phyloP scores from a whole-genome alignment of 495 filamentous ascomycete genomes.

The Penicillium roqueforti region DNA sequence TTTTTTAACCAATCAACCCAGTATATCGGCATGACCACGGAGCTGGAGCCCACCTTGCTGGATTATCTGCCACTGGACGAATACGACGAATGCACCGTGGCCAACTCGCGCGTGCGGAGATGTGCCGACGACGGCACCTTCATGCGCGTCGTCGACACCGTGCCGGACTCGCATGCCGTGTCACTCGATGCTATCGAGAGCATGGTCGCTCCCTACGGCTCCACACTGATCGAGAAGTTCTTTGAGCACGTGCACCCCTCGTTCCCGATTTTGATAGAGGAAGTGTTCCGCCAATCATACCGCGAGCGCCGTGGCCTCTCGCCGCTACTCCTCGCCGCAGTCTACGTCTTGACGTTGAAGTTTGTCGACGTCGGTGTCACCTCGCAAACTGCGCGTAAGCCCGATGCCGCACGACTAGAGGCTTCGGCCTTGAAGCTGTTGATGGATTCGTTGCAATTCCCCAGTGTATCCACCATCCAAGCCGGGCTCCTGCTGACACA shows the following conservation, averaged over 20 bases:
- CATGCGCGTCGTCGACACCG: constrained; percentile 51
- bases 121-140: constrained; percentile 83
- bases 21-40: constrained; percentile 52
- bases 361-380: constrained; percentile 77
- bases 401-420: constrained; percentile 73
- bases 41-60: constrained; percentile 48
- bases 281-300: constrained; percentile 81
- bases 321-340: constrained; percentile 77
- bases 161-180: constrained; percentile 45
- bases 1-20: constrained; percentile 47
- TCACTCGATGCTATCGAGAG: constrained; percentile 77
- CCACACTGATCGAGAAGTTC: constrained; percentile 78
- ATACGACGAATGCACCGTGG: constrained; percentile 39
- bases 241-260: constrained; percentile 84
- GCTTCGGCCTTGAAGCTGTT: constrained; percentile 68
- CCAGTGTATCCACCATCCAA: constrained; percentile 91
- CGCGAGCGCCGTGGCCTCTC: constrained; percentile 73
- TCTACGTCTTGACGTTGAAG: constrained; percentile 87
- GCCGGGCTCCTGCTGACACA: constrained; percentile 87
- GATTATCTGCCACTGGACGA: constrained; percentile 43
- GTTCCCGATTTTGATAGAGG: constrained; percentile 86
- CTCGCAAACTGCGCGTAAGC: constrained; percentile 59
- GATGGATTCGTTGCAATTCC: constrained; percentile 70
- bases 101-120: constrained; percentile 56
- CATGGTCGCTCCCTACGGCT: constrained; percentile 76